phyloP scores from a whole-genome alignment of 495 filamentous ascomycete genomes.

The Lophiotrema nucula region DNA sequence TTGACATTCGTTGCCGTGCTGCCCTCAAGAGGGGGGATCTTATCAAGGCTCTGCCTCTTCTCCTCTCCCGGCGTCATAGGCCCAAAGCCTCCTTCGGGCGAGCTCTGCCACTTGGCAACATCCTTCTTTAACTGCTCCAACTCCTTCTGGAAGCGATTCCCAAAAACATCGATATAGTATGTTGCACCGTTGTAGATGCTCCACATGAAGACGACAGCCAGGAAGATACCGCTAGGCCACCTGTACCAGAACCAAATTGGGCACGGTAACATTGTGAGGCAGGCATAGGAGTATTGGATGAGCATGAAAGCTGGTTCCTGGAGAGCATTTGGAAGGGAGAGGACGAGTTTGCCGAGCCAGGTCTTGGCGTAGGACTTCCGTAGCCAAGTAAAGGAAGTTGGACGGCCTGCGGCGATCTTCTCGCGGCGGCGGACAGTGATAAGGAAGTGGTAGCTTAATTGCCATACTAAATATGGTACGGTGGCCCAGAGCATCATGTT shows the following conservation, averaged over 20 bases:
- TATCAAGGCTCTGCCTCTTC: slow-evolving; percentile 4
- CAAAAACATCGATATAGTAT: slow-evolving; percentile 97
- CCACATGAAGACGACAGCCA: slow-evolving; percentile 80
- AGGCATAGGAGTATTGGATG: slow-evolving; percentile 88
- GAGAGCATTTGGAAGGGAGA: slow-evolving; percentile 67
- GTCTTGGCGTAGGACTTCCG: slow-evolving; percentile 82
- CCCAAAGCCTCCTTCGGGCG: slow-evolving; percentile 13
- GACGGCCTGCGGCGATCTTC: slow-evolving; percentile 92
- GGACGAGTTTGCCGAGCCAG: slow-evolving; percentile 82
- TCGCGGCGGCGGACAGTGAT: slow-evolving; percentile 90
- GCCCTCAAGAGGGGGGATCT: slow-evolving; percentile 26
- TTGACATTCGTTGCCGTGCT: slow-evolving; percentile 17
- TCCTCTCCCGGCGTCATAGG: slow-evolving; percentile 6
- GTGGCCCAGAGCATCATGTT: slow-evolving; percentile 94
- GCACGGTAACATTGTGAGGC: slow-evolving; percentile 89
- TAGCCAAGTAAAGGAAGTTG: slow-evolving; percentile 97
- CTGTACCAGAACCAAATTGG: slow-evolving; percentile 93
- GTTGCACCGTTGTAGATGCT: slow-evolving; percentile 93
- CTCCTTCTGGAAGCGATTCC: slow-evolving; percentile 94
- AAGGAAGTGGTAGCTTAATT: slow-evolving; percentile 84
- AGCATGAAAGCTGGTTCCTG: slow-evolving; percentile 94
- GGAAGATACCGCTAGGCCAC: slow-evolving; percentile 73
- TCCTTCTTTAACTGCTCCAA: slow-evolving; percentile 86
- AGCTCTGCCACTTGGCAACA: slow-evolving; percentile 79
- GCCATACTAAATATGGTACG: slow-evolving; percentile 88